phyloP scores from a whole-genome alignment of 345 rosid genomes.

The Geranium brycei region DNA sequence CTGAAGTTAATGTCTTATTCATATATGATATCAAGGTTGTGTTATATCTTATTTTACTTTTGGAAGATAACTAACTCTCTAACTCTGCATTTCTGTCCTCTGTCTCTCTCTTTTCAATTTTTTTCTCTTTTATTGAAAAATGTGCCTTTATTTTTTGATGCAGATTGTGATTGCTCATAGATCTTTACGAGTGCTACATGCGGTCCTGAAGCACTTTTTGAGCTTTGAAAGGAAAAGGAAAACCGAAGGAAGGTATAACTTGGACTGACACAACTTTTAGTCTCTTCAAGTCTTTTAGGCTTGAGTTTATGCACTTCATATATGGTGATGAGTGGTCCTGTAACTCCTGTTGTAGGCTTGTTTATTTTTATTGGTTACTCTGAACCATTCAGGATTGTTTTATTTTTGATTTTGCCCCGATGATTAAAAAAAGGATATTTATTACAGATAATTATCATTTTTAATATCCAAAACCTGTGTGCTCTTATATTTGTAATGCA shows the following conservation, averaged over 20 bases:
- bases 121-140: conserved; percentile 6
- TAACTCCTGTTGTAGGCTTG: no score
- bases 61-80: no score
- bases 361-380: no score
- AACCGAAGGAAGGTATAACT: conserved; percentile 44
- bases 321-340: no score
- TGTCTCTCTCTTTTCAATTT: not conserved
- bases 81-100: no score
- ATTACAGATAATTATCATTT: not conserved
- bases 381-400: no score
- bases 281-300: not conserved
- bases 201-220: conserved; percentile 49
- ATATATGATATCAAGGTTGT: no score
- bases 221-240: conserved; percentile 31
- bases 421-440: no score
- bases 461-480: not conserved
- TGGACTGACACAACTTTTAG: not conserved
- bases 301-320: no score
- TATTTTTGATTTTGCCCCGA: no score
- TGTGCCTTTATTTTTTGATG: conserved; percentile 8
- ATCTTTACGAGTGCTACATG: conserved; percentile 46
- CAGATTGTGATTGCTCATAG: conserved; percentile 51
- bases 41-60: no score
- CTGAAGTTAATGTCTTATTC: no score
- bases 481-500: not conserved